phyloP scores from a whole-genome alignment of 2,329 filamentous ascomycete genomes.

The Passalora sequoiae region DNA sequence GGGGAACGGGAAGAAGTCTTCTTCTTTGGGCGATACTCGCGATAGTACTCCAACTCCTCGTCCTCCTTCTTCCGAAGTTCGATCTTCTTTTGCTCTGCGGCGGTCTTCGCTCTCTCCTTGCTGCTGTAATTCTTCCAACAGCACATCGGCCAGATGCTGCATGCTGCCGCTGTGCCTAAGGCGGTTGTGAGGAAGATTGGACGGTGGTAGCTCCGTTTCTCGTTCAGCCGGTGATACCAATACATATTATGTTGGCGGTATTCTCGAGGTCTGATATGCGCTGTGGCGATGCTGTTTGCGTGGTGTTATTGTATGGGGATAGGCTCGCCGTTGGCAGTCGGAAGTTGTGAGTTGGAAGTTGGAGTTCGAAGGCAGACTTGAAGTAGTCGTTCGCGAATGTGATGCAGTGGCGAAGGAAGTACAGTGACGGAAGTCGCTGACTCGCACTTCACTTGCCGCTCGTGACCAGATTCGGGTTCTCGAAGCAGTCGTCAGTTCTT shows the following conservation, averaged over 20 bases:
- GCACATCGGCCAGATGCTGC: constrained; percentile 33
- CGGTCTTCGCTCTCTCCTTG: constrained; percentile 28
- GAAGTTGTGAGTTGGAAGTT: constrained; percentile 28
- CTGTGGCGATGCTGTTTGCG: constrained; percentile 5
- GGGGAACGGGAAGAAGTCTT: constrained; percentile 28
- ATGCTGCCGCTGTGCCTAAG: constrained; percentile 31
- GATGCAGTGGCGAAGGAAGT: neutral
- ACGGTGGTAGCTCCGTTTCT: constrained; percentile 31
- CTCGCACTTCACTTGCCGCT: no score
- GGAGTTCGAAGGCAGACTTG: neutral
- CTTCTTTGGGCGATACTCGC: constrained; percentile 19
- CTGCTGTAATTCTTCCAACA: constrained; percentile 35
- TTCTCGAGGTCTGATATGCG: constrained; percentile 14
- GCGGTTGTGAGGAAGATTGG: constrained; percentile 30
- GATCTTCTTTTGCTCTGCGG: constrained; percentile 22
- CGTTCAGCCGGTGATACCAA: constrained; percentile 30
- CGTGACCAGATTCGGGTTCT: no score
- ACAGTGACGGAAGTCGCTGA: neutral
- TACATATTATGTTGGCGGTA: constrained; percentile 12
- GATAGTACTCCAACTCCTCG: constrained; percentile 24
- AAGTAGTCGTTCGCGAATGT: neutral
- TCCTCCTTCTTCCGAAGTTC: constrained; percentile 25
- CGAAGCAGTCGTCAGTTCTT: no score
- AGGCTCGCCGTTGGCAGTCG: neutral
- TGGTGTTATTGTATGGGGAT: neutral